These are phyloP conservation scores for Myxozyma vanderwaltii DNA, from an alignment of 805 yeast genomes.

Conservation along the genomic window DNA sequence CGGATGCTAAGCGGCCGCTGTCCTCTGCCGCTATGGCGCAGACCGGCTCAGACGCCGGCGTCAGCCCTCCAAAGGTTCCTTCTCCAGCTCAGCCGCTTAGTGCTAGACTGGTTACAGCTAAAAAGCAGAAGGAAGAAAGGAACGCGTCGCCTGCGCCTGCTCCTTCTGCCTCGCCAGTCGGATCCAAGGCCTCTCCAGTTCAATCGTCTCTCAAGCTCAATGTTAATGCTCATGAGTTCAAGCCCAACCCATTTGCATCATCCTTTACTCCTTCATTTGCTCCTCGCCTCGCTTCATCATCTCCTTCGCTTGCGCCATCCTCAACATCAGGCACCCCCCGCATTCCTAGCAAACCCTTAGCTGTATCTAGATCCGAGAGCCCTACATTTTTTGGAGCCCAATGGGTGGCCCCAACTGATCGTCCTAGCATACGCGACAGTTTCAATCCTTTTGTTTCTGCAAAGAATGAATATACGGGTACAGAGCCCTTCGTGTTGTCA, in stretches of 20 bases:
- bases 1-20: conserved; percentile 24
- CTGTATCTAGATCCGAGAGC: conserved; percentile 18
- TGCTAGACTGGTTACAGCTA: conserved; percentile 15
- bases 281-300: conserved; percentile 12
- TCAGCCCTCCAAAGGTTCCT: conserved; percentile 16
- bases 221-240: conserved; percentile 62
- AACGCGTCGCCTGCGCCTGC: conserved; percentile 29
- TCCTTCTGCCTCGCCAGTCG: conserved; percentile 8
- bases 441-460: conserved; percentile 31
- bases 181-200: conserved; percentile 19
- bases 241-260: conserved; percentile 69
- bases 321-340: conserved; percentile 20
- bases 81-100: conserved; percentile 23
- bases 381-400: conserved; percentile 25
- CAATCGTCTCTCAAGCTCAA: conserved; percentile 54
- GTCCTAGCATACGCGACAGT: conserved; percentile 13
- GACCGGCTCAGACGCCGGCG: conserved; percentile 11
- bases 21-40: conserved; percentile 33
- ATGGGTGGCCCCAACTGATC: conserved; percentile 11
- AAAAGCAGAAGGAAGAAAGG: conserved; percentile 14
- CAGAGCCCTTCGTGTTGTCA: conserved; percentile 16
- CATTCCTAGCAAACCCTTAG: conserved; percentile 1
- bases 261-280: conserved; percentile 57
- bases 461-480: conserved; percentile 21
- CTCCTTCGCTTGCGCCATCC: conserved; percentile 13